Base-by-base conservation (phyloP, 148 eudicot species). In the Oxyria digyna region DNA sequence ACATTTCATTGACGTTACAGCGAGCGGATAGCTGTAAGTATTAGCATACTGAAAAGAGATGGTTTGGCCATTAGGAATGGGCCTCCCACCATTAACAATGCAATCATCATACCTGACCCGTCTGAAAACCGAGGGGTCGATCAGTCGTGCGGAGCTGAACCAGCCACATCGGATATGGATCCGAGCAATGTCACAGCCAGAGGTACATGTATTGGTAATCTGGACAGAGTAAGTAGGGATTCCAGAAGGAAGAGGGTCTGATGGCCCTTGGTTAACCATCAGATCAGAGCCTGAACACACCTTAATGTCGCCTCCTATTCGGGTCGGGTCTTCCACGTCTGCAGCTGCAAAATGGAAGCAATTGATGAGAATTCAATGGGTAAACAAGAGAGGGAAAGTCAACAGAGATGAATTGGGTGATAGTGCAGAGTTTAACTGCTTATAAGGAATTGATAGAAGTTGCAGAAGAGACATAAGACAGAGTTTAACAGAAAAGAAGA, bases 21-120 rank as follows among this genome's bases (percentile, higher is more conserved):
- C 64, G 20, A 72, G 74, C 17, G 68, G 69, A 38, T 63, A 72
- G 55, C 69, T 72, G 42, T 20, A 45, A 9, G 69, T 62, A 50
- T 72, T 72, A 45, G 74, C 74, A 64, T 72, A 72, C 74, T 72
- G 69, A 50, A 72, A 72, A 46, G 74, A 17, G 40, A 72, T 29
- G 57, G 59, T 17, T 20, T 42, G 41, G 3, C 74, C 74, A 32
- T 43, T 71, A 26, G 24, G 18, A 11, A 62, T 42, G 42, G 74
- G 74, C 1, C 20, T 24, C 6, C 69, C 74, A 6, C 37, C 59
- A 38, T 72, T 72, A 15, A 63, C 74, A 40, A 73, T 71, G 18
- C 75, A 73, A 21, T 73, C 66, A 10, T 67, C 18, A 66, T 29
- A 73, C 54, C 65, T 23, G n/a, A 72, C 57, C 59, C 69, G 68